A percentile compares a stretch with the other conserved stretches of the same genome.
phyloP scores from a whole-genome alignment of 73 alveolate genomes.

The Tetrahymena thermophila region DNA sequence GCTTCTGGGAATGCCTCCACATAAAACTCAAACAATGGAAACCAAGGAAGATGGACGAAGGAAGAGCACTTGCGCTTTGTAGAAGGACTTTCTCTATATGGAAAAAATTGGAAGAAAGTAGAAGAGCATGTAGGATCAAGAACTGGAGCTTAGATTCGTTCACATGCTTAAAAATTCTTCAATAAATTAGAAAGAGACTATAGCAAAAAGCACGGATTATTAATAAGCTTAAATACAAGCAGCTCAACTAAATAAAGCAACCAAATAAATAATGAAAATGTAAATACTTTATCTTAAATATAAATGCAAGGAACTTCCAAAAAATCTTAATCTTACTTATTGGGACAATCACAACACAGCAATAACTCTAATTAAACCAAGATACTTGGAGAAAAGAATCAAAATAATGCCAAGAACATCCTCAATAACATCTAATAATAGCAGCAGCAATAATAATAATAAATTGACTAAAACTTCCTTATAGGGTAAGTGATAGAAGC shows the following conservation, averaged over 20 bases:
- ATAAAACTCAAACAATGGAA: neutral
- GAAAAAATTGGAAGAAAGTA: constrained; percentile 71
- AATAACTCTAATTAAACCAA: neutral
- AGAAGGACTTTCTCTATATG: constrained; percentile 63
- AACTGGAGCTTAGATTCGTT: constrained; percentile 60
- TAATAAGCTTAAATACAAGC: neutral
- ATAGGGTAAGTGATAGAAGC: neutral
- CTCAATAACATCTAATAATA: neutral
- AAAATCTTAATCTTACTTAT: neutral
- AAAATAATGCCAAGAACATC: neutral
- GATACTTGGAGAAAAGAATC: neutral
- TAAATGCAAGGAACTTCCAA: neutral
- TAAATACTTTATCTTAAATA: neutral
- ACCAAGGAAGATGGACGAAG: constrained; percentile 67
- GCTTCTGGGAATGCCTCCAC: neutral
- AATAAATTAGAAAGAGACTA: constrained; percentile 50
- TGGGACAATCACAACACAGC: neutral
- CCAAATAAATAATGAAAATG: neutral
- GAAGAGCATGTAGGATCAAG: constrained; percentile 70
- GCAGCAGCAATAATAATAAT: neutral
- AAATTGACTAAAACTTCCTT: neutral
- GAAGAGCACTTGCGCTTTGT: constrained; percentile 68
- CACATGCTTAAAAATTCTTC: constrained; percentile 77
- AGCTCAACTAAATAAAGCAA: neutral
- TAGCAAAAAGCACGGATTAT: neutral